Conservation (phyloP, 2,329 filamentous ascomycete species). For the Clonostachys solani region DNA sequence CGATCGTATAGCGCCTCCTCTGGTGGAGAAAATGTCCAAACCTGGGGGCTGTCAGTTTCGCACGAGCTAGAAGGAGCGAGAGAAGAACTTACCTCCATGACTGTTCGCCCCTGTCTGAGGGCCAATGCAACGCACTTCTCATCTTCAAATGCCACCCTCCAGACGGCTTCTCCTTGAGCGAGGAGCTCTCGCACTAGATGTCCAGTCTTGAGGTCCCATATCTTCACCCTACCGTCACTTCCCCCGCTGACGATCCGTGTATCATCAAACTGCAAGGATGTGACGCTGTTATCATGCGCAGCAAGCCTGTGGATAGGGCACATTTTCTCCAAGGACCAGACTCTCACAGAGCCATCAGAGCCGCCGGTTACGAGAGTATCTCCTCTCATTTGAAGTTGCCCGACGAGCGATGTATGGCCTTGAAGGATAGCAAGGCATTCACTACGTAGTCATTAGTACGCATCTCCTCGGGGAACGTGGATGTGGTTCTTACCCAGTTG, state of each 20-base stretch:
- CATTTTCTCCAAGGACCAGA: slow-evolving; percentile 92
- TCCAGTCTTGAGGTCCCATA: slow-evolving; percentile 94
- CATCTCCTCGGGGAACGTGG: not conserved
- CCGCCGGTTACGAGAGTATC: slow-evolving; percentile 95
- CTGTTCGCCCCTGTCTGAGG: slow-evolving; percentile 75
- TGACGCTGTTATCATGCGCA: slow-evolving; percentile 97
- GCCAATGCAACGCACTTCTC: slow-evolving; percentile 98
- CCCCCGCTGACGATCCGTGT: slow-evolving; percentile 93
- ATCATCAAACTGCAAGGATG: slow-evolving; percentile 95
- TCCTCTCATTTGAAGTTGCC: slow-evolving; percentile 91
- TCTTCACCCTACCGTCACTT: slow-evolving; percentile 95
- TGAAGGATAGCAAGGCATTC: slow-evolving; percentile 89
- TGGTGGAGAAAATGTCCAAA: slow-evolving; percentile 92
- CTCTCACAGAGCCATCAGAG: slow-evolving; percentile 90
- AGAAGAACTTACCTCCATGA: slow-evolving; percentile 83
- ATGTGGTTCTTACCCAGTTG: slow-evolving; percentile 62
- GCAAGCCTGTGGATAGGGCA: slow-evolving; percentile 90
- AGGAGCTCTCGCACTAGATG: slow-evolving; percentile 88
- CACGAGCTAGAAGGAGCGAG: not conserved
- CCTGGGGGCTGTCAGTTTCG: slow-evolving; percentile 42
- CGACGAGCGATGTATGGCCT: slow-evolving; percentile 94
- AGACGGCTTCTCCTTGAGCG: slow-evolving; percentile 88
- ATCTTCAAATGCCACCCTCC: slow-evolving; percentile 96
- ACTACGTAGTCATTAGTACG: slow-evolving; percentile 23
- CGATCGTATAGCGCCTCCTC: slow-evolving; percentile 59